Evolutionary conservation across 371 early-diverging fungal species (phyloP), one percentile per base, ranked within the genome.

Genomic region (Fennellomyces sp.): DNA sequence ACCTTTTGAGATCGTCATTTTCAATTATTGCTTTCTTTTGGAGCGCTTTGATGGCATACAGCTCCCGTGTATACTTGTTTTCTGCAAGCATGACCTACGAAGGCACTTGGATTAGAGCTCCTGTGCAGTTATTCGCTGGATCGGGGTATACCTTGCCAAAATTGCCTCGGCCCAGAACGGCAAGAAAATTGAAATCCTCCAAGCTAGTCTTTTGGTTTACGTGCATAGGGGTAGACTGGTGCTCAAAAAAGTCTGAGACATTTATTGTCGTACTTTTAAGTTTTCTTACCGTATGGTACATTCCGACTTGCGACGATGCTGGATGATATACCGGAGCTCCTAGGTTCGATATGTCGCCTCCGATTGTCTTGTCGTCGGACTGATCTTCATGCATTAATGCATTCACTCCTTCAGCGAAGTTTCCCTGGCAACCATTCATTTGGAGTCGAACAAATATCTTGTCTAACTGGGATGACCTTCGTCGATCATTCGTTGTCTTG

Each of bases 81-180:
- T 95, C 95, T 1, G 97, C 94, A 56, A 99, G 85, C 94, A 98
- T 94, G 35, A 98, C 97, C 86, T 88, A 65, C 6, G 4, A 25
- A 27, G 7, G 17, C 45, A 15, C 45, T 10, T 17, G 25, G 5
- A 49, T 49, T 13, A 6, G 3, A 23, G 30, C 21, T 17, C 19
- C 29, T 26, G 35, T n/a, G 47, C 30, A 35, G 33, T 23, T n/a
- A 25, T 12, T n/a, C n/a, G n/a, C n/a, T n/a, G n/a, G n/a, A 3
- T 15, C 23, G 7, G 15, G 52, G 13, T 23, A 39, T 54, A 92
- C 91, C 82, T 99, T 99, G 60, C 99, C 99, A 86, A 98, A 99
- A 72, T 94, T 95, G 35, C 99, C 99, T 71, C 92, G 94, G 52
- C 99, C 99, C n/a, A 99, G 72, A 0, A 98, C 97, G 39, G 94